These are phyloP conservation scores for Olyra latifolia DNA, from an alignment of 176 grass and related monocot genomes.

Conservation along the genomic window DNA sequence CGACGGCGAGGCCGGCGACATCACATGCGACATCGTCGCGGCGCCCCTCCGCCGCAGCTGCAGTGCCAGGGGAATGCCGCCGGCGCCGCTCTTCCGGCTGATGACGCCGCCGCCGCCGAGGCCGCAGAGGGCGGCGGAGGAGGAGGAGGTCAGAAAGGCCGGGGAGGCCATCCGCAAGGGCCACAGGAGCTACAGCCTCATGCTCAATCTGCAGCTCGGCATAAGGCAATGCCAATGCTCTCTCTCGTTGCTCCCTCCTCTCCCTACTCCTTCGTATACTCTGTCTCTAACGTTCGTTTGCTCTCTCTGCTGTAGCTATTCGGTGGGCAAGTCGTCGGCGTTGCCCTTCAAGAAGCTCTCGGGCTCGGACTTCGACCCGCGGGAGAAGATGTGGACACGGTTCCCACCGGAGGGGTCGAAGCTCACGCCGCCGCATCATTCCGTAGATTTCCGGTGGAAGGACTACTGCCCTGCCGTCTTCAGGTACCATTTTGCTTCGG, in stretches of 20 bases:
- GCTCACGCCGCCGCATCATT: conserved; percentile 76
- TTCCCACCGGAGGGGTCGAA: conserved; percentile 89
- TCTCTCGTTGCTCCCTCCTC: neutral
- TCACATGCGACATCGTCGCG: conserved; percentile 75
- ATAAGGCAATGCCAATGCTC: conserved; percentile 52
- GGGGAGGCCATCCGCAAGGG: conserved; percentile 67
- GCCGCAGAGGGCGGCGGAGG: neutral
- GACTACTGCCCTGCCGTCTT: conserved; percentile 84
- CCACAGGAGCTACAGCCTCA: conserved; percentile 70
- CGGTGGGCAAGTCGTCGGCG: conserved; percentile 73
- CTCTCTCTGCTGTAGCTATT: conserved; percentile 46
- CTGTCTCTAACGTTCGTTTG: conserved; percentile 4
- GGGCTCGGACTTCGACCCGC: conserved; percentile 62
- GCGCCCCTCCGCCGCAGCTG: conserved; percentile 48
- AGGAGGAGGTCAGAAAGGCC: conserved; percentile 33
- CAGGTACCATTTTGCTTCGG: conserved; percentile 42
- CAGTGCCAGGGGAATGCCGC: conserved; percentile 40
- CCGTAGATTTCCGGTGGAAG: conserved; percentile 78
- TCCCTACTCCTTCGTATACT: neutral
- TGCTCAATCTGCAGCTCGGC: conserved; percentile 82
- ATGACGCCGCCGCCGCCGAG: conserved; percentile 41
- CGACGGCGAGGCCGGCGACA: conserved; percentile 78
- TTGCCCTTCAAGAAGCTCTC: conserved; percentile 60
- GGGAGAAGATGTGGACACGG: conserved; percentile 79
- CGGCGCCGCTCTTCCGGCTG: conserved; percentile 30